These are phyloP conservation scores for Solanum arcanum DNA, from an alignment of 257 asterid genomes.

Conservation along the genomic window DNA sequence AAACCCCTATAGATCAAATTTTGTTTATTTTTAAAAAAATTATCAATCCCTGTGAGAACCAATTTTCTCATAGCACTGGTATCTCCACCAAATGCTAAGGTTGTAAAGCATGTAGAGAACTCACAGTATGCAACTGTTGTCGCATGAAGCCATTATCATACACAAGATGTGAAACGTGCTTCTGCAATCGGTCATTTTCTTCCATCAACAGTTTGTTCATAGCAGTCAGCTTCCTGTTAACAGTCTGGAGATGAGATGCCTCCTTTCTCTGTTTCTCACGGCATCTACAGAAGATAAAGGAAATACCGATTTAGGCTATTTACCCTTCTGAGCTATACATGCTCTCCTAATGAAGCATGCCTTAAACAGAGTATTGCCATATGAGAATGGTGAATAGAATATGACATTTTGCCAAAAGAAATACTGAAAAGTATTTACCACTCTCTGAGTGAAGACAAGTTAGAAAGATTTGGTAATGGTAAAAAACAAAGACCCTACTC, in stretches of 20 bases:
- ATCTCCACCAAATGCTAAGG: not conserved
- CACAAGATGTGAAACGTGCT: slow-evolving; percentile 81
- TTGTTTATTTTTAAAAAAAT: not conserved
- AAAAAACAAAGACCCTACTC: not conserved
- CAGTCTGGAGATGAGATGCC: slow-evolving; percentile 72
- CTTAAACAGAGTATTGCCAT: not conserved
- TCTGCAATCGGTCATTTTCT: slow-evolving; percentile 91
- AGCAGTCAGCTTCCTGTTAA: slow-evolving; percentile 75
- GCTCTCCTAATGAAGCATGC: not conserved
- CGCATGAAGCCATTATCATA: slow-evolving; percentile 87
- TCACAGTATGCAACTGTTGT: slow-evolving; percentile 63
- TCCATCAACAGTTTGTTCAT: slow-evolving; percentile 94
- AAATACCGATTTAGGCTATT: not conserved
- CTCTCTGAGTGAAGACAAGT: not conserved
- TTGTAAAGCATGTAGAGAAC: not conserved
- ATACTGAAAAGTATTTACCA: not conserved
- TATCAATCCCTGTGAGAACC: not conserved
- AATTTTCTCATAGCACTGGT: not conserved
- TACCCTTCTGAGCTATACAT: not conserved
- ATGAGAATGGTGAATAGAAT: not conserved
- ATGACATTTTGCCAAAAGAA: not conserved
- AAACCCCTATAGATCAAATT: not conserved
- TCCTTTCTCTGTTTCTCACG: slow-evolving; percentile 95
- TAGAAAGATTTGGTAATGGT: not conserved
- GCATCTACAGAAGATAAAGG: slow-evolving; percentile 32